Conservation (phyloP, 208 protist species). For the Spongospora subterranea region DNA sequence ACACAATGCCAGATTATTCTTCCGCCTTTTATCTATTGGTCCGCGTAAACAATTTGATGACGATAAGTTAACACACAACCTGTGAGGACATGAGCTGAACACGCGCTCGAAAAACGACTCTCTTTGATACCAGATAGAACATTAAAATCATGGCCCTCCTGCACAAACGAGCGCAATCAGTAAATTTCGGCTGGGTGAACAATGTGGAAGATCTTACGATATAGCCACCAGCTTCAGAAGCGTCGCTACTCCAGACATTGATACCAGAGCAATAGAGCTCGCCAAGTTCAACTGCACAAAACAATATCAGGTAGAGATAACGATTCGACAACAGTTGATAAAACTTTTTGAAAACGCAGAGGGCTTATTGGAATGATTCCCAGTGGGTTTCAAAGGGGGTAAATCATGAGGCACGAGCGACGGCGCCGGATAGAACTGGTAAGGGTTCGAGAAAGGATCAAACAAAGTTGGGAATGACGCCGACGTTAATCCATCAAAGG, state of each 20-base stretch:
- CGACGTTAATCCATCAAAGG: not conserved
- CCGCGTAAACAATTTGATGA: not conserved
- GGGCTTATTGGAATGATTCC: not conserved
- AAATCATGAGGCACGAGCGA: not conserved
- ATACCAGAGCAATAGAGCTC: not conserved
- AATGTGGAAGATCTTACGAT: constrained; percentile 5
- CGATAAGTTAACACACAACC: not conserved
- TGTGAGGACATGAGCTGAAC: not conserved
- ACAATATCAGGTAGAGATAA: not conserved
- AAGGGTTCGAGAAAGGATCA: not conserved
- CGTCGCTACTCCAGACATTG: not conserved
- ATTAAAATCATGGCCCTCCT: constrained; percentile 33
- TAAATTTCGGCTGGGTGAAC: not conserved
- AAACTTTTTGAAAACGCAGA: too few relatives aligned
- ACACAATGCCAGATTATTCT: not conserved
- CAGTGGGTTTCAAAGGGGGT: not conserved
- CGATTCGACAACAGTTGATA: not conserved
- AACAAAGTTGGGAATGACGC: not conserved
- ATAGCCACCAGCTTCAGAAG: not conserved
- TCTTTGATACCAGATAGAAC: not conserved
- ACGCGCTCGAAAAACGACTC: not conserved
- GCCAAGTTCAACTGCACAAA: not conserved
- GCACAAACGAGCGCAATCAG: not conserved
- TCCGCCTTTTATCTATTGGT: not conserved
- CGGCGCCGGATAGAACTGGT: not conserved